Base-by-base conservation (phyloP, 495 filamentous ascomycete species). In the Terfezia boudieri region DNA sequence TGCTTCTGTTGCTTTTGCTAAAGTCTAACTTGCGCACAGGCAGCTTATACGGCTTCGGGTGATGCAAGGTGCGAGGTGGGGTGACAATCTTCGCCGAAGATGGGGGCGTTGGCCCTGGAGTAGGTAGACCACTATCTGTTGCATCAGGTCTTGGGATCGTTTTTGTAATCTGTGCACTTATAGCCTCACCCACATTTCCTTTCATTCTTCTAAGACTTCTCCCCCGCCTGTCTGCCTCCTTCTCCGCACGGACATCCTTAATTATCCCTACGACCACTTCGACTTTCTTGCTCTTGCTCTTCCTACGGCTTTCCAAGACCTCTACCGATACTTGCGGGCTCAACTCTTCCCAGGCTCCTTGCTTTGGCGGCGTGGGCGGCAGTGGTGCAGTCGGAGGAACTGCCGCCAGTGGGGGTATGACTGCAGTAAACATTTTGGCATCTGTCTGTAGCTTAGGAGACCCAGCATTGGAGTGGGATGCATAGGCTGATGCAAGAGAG, bases 51-150 rank as follows among this genome's bases (percentile, higher is more conserved):
- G 14, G 14, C 17, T 20, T 46, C 17, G 17, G 14, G 8, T 46
- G 41, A 46, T 46, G 41, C 12, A 46, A 20, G 14, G 14, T 14
- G 14, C 41, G 41, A 5, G 41, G 41, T 14, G 41, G 41, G 12
- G 17, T 46, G 17, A 46, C 17, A 14, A 14, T 46, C 41, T 46
- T 46, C 17, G 41, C 41, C 41, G 41, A 46, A 20, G 41, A 46
- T 22, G 59, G 60, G 22, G 59, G 60, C 2, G 60, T 61, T 32
- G 60, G 59, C 59, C 60, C 61, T 36, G 60, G 60, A 26, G 60
- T 61, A n/a, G 60, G 56, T 37, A 62, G 61, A 26, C 59, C 53
- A 12, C 59, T 53, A 11, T 55, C 54, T n/a, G 50, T 36, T 8
- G 55, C 59, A 32, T 48, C 52, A 16, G 20, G 36, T 20, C 50